These are phyloP conservation scores for Ilyonectria mors-panacis DNA, from an alignment of 2,329 filamentous ascomycete genomes.

Conservation along the genomic window DNA sequence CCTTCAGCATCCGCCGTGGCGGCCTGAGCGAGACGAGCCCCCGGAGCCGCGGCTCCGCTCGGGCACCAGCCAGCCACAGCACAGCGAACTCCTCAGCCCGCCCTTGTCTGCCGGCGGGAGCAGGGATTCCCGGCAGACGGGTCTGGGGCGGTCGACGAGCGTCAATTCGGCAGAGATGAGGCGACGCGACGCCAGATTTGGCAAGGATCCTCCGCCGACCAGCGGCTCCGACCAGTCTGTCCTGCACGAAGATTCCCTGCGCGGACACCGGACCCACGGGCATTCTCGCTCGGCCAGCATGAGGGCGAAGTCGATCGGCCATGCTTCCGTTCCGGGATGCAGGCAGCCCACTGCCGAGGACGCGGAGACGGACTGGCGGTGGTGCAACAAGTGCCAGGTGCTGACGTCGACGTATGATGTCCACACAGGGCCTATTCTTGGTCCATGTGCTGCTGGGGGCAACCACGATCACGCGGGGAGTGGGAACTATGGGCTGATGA, in stretches of 20 bases:
- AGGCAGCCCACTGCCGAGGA: too few species aligned
- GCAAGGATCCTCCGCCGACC: constrained; percentile 78
- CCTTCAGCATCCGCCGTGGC: constrained; percentile 75
- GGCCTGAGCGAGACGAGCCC: constrained; percentile 68
- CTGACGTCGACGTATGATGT: too few species aligned
- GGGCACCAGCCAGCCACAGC: constrained; percentile 78
- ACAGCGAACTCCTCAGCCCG: constrained; percentile 84
- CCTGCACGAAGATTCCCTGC: constrained; percentile 66
- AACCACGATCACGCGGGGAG: too few species aligned
- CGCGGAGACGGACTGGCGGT: too few species aligned
- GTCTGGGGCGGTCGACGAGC: constrained; percentile 88
- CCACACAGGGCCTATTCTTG: too few species aligned
- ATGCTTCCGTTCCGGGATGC: too few species aligned
- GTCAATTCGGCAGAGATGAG: constrained; percentile 90
- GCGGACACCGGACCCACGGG: constrained; percentile 65
- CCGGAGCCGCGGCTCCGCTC: constrained; percentile 64
- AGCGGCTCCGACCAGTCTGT: constrained; percentile 86
- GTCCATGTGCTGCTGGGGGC: too few species aligned
- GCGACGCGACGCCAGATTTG: constrained; percentile 67
- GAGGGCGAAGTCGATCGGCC: constrained; percentile 89
- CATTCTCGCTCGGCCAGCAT: constrained; percentile 74
- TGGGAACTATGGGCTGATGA: too few species aligned
- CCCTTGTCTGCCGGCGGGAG: constrained; percentile 73
- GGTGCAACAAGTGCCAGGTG: too few species aligned
- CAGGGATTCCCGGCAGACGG: constrained; percentile 69